Percentiles rank a stretch among this genome's conserved stretches.
These are phyloP conservation scores for Lentinula sp. DNA, from an alignment of 768 basidiomycete species.

Conservation along the genomic window DNA sequence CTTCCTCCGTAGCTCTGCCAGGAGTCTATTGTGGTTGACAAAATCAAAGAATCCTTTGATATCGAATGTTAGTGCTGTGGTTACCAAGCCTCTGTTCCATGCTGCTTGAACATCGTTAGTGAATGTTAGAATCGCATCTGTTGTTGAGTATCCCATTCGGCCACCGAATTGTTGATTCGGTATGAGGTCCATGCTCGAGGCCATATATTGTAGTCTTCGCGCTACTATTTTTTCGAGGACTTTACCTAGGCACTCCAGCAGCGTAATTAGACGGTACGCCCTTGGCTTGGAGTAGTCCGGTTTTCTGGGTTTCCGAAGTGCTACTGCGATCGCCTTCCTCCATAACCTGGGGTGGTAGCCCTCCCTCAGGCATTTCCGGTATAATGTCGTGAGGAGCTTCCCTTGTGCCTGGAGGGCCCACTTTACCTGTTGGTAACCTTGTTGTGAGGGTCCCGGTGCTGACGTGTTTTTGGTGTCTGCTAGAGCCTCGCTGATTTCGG, in stretches of 20 bases:
- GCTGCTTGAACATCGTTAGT: no score
- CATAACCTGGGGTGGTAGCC: slow-evolving; percentile 18
- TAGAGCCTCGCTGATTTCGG: slow-evolving; percentile 17
- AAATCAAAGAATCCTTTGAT: neutral
- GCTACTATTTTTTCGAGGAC: slow-evolving; percentile 19
- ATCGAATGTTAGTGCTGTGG: slow-evolving; percentile 3
- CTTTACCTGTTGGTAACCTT: slow-evolving; percentile 14
- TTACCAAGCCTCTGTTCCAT: no score
- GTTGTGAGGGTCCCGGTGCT: slow-evolving; percentile 18
- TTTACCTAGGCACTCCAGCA: slow-evolving; percentile 29
- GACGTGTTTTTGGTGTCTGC: slow-evolving; percentile 12
- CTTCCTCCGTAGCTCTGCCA: slow-evolving; percentile 14
- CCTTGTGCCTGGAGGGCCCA: slow-evolving; percentile 17
- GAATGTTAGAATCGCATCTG: no score
- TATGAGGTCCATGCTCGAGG: slow-evolving; percentile 17
- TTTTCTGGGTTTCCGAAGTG: slow-evolving; percentile 28
- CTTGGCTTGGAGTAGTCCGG: slow-evolving; percentile 25
- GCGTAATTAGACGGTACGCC: slow-evolving; percentile 27
- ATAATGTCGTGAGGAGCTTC: slow-evolving; percentile 9
- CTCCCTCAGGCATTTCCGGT: slow-evolving; percentile 12
- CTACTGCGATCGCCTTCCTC: slow-evolving; percentile 21
- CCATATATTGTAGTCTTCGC: neutral
- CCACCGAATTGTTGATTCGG: no score
- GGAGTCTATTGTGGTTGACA: no score
- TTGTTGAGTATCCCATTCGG: no score